phyloP scores from a whole-genome alignment of 371 early-diverging fungal genomes.

The Synchytrium microbalum region DNA sequence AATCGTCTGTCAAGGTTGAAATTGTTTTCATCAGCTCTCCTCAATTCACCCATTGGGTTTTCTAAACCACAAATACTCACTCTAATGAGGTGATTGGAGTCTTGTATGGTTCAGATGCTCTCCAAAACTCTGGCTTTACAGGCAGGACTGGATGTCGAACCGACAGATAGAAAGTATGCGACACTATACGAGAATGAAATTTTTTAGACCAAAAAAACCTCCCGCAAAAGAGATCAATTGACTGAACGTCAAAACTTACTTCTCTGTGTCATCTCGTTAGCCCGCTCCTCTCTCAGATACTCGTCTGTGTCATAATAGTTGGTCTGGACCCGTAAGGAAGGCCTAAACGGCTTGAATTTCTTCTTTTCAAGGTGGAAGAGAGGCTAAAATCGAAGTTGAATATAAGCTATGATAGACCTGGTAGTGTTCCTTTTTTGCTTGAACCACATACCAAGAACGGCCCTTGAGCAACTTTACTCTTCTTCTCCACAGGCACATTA shows the following conservation, averaged over 20 bases:
- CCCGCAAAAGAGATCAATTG: background rate
- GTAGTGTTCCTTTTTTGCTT: background rate
- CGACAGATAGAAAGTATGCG: background rate
- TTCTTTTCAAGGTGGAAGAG: slow-evolving; percentile 15
- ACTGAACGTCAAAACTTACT: no score
- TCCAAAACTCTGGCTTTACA: background rate
- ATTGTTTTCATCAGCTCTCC: background rate
- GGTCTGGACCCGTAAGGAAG: slow-evolving; percentile 33
- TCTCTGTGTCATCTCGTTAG: slow-evolving; percentile 17
- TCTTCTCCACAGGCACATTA: slow-evolving; percentile 5
- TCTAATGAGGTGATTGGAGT: background rate
- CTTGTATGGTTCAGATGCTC: background rate
- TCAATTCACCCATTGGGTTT: background rate
- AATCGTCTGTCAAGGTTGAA: background rate
- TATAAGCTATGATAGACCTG: background rate
- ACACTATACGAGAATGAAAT: background rate
- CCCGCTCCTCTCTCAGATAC: slow-evolving; percentile 17
- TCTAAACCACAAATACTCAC: background rate
- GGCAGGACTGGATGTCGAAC: background rate
- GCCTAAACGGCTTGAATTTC: slow-evolving; percentile 20
- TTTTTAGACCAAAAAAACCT: background rate
- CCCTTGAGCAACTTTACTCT: slow-evolving; percentile 29
- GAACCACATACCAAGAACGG: slow-evolving; percentile 30
- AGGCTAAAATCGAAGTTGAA: slow-evolving; percentile 15
- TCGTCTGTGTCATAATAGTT: slow-evolving; percentile 26